Base-by-base conservation (phyloP, 139 green algal species). In the Chlamydomonas incerta region DNA sequence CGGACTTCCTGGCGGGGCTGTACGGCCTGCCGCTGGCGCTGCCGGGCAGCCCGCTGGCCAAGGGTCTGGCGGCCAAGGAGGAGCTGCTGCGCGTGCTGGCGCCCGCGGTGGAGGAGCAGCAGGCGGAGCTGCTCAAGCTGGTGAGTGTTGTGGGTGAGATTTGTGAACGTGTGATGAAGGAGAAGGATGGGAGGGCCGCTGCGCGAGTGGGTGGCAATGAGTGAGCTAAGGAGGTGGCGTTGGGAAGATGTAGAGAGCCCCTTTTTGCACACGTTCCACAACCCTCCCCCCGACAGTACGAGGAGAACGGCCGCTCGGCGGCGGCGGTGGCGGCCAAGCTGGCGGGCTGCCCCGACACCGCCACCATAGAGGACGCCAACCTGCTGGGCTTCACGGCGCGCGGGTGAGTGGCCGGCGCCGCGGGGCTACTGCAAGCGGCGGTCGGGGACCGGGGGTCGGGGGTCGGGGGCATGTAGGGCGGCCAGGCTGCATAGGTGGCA, bases 21-120 rank as follows among this genome's bases (percentile, higher is more conserved):
- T 90, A 82, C 46, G 69, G 33, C 31, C 74, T 88, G 37, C 69
- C 74, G 18, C 17, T 88, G 28, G 31, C 58, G 0, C 77, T 90
- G 35, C 87, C 87, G 0, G 85, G 85, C 47, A 75, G 20, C 70
- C n/a, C 46, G 20, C 68, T 83, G 35, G 50, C 47, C 47, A 82
- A 77, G 62, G 85, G 62, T 6, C 70, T 62, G 33, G 69, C 68
- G 34, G 85, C 85, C 0, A 76, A 77, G 70, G 33, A 86, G 20
- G 29, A 31, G 35, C 21, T 89, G 46, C 52, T 77, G 23, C 33
- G 29, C 3, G 50, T 46, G 8, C 29, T 85, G 47, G 20, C 26
- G 74, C 79, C 24, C 29, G 17, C 31, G 46, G 3, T 82, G 20
- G 10, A 35, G 84, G 29, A 69, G 21, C 20, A 41, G 23, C 74